phyloP scores from a whole-genome alignment of 208 protist genomes.

The Leishmania arabica region DNA sequence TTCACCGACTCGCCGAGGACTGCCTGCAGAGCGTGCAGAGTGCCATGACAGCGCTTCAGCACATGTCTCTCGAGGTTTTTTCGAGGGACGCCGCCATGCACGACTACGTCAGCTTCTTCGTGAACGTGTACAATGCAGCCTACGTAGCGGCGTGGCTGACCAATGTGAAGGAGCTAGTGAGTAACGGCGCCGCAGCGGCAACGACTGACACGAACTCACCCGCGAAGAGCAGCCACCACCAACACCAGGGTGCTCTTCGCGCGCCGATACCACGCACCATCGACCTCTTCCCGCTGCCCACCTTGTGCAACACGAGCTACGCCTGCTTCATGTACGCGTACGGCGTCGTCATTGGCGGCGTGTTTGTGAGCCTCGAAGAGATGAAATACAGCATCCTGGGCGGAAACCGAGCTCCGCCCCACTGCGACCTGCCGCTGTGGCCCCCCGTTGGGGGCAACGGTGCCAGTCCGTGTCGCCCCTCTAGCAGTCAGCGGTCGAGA shows the following conservation, averaged over 20 bases:
- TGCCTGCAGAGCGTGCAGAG: conserved; percentile 29
- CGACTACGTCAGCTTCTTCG: conserved; percentile 26
- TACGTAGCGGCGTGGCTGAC: conserved; percentile 76
- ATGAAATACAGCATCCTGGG: conserved; percentile 79
- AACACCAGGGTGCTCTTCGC: background rate
- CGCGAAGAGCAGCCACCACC: background rate
- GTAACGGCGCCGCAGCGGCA: conserved; percentile 8
- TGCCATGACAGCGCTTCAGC: conserved; percentile 22
- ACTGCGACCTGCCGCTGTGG: conserved; percentile 40
- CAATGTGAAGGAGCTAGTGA: conserved; percentile 26
- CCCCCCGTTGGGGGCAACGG: conserved; percentile 18
- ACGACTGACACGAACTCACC: background rate
- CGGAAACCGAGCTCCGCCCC: conserved; percentile 42
- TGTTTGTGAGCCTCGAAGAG: conserved; percentile 48
- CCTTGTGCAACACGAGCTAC: conserved; percentile 29
- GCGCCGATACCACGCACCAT: conserved; percentile 8
- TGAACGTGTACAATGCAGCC: conserved; percentile 75
- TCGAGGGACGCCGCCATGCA: conserved; percentile 20
- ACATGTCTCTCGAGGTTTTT: conserved; percentile 18
- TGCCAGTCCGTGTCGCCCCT: background rate
- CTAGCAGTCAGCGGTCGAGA: background rate
- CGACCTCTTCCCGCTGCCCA: conserved; percentile 30
- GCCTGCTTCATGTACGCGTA: conserved; percentile 54
- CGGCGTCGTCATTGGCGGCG: conserved; percentile 51
- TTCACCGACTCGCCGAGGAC: conserved; percentile 22